Evolutionary conservation across 192 early-diverging fungal species (phyloP).

Genomic region (Gamsiella multidivaricata): DNA sequence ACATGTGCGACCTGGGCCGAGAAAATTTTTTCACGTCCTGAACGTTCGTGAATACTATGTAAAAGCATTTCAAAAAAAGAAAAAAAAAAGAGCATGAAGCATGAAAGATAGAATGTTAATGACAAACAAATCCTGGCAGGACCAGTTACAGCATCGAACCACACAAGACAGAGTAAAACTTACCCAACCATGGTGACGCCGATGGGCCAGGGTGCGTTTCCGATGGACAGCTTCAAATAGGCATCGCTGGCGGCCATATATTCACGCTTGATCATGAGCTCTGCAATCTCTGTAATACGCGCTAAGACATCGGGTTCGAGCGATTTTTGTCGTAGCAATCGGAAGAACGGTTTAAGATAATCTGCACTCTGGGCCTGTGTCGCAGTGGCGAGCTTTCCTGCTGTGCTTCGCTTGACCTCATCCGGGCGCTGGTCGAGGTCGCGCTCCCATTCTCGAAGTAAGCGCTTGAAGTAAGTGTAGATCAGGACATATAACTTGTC

Average conservation of each 20-base stretch:
- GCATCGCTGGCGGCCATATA: conserved; percentile 94
- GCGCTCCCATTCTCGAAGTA: conserved; percentile 89
- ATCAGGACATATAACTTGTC: conserved; percentile 80
- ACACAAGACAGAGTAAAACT: conserved; percentile 18
- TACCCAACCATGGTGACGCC: conserved; percentile 95
- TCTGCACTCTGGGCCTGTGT: conserved; percentile 87
- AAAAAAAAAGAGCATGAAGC: neutral
- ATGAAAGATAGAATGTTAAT: neutral
- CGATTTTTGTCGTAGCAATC: conserved; percentile 77
- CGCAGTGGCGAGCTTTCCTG: conserved; percentile 85
- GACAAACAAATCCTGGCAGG: too few relatives aligned
- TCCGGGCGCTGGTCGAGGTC: conserved; percentile 78
- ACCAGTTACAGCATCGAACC: too few relatives aligned
- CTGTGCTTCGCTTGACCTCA: conserved; percentile 79
- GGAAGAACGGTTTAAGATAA: conserved; percentile 93
- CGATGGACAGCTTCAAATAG: conserved; percentile 93
- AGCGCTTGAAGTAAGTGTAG: conserved; percentile 85
- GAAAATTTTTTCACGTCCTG: conserved; percentile 96
- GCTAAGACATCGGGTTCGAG: conserved; percentile 89
- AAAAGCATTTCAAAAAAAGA: neutral
- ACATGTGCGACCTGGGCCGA: conserved; percentile 96
- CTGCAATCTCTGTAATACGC: conserved; percentile 90
- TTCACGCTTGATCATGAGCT: conserved; percentile 85
- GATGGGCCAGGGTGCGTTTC: conserved; percentile 99
- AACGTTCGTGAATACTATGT: conserved; percentile 93